phyloP scores from a whole-genome alignment of 345 rosid species.

The Populus simonii region DNA sequence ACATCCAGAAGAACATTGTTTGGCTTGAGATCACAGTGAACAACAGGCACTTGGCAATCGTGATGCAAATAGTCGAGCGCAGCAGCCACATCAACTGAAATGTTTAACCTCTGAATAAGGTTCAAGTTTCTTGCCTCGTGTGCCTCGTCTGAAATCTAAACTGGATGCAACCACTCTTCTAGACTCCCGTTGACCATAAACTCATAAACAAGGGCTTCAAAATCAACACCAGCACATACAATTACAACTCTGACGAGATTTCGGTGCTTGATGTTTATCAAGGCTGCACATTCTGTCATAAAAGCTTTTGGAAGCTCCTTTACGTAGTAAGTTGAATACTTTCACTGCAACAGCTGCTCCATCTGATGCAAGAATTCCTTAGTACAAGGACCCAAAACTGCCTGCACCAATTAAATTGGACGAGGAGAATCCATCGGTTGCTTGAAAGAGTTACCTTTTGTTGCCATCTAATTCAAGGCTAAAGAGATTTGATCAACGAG shows the following conservation, averaged over 20 bases:
- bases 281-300: not conserved
- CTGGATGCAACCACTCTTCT: conserved; percentile 4
- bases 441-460: not conserved
- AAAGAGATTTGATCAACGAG: too few species aligned
- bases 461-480: too few species aligned
- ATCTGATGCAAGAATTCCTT: not conserved
- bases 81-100: conserved; percentile 3
- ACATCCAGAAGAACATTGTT: conserved; percentile 18
- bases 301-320: conserved; percentile 4
- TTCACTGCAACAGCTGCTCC: not conserved
- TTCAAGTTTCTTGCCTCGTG: not conserved
- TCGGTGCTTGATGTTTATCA: not conserved
- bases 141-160: not conserved
- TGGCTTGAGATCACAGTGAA: conserved; percentile 23
- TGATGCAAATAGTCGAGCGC: not conserved
- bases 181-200: conserved; percentile 3
- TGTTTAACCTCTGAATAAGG: not conserved
- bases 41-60: not conserved
- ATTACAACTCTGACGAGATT: conserved; percentile 2
- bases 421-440: not conserved
- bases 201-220: conserved; percentile 5
- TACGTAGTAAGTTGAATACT: not conserved
- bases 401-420: conserved; percentile 3
- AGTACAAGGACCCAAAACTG: not conserved
- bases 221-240: conserved; percentile 6